Percentiles rank a stretch among this genome's conserved stretches.
Evolutionary conservation across 805 yeast genomes (phyloP).

Genomic region (Wickerhamiella azyma): DNA sequence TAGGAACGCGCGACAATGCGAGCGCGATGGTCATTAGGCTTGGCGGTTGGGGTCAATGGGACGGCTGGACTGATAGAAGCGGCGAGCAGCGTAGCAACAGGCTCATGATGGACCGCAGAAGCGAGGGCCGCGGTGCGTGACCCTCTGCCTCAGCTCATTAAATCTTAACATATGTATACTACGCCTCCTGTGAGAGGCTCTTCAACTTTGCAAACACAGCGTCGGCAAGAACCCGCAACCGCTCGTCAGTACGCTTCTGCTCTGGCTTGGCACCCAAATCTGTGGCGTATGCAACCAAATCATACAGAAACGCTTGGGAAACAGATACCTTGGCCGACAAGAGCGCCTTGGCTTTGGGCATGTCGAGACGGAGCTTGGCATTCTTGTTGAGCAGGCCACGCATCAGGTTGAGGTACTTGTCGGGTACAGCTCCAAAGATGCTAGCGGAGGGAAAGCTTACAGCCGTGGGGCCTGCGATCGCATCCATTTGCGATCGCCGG

Average conservation of each 20-base stretch:
- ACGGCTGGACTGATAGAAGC: slow-evolving; percentile 56
- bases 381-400: background rate
- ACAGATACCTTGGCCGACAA: background rate
- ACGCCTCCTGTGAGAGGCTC: background rate
- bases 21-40: slow-evolving; percentile 72
- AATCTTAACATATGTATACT: too few species aligned
- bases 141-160: too few species aligned
- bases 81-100: slow-evolving; percentile 64
- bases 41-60: slow-evolving; percentile 94
- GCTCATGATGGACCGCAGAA: slow-evolving; percentile 4
- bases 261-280: background rate
- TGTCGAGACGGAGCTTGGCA: background rate
- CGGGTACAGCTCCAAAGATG: background rate
- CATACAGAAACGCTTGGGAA: background rate
- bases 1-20: slow-evolving; percentile 94
- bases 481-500: slow-evolving; percentile 29
- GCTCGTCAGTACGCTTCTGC: background rate
- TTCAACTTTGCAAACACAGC: background rate
- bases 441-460: background rate
- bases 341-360: background rate
- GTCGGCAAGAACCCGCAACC: background rate
- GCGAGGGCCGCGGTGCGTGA: background rate
- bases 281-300: background rate
- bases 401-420: background rate
- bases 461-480: background rate